Conservation (phyloP, 2,329 filamentous ascomycete species). For the Chaetothyriales sp. region DNA sequence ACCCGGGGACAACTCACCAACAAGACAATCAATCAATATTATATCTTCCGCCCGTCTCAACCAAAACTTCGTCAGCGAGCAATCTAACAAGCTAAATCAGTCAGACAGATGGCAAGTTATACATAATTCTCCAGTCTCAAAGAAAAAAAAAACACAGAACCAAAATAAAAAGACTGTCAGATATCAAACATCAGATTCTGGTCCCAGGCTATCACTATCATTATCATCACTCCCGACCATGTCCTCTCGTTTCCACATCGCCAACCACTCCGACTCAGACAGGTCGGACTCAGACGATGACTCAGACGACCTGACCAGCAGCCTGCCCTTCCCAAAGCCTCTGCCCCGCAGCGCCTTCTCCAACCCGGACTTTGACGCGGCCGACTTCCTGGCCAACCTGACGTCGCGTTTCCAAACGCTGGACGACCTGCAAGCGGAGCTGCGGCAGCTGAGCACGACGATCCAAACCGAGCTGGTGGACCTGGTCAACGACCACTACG, state of each 20-base stretch:
- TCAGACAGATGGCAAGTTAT: no score
- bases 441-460: conserved; percentile 63
- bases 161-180: no score
- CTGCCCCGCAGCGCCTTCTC: conserved; percentile 75
- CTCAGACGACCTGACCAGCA: conserved; percentile 41
- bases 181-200: background rate
- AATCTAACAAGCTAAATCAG: no score
- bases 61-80: no score
- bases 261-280: conserved; percentile 27
- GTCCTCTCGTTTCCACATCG: background rate
- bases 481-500: conserved; percentile 89
- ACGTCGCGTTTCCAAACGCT: conserved; percentile 76
- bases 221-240: background rate
- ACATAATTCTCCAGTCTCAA: no score
- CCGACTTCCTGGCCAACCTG: conserved; percentile 67
- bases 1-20: no score
- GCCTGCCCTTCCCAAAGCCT: conserved; percentile 75
- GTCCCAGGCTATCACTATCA: background rate
- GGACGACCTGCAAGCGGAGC: conserved; percentile 75
- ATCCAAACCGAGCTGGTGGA: conserved; percentile 80
- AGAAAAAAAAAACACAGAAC: no score
- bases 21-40: no score
- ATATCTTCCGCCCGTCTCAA: no score
- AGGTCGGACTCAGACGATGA: conserved; percentile 20
- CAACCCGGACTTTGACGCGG: conserved; percentile 58